Percentiles rank a stretch among this genome's conserved stretches.
phyloP scores from a whole-genome alignment of 164 flowering plant genomes.

The Tetrastigma voinierianum region DNA sequence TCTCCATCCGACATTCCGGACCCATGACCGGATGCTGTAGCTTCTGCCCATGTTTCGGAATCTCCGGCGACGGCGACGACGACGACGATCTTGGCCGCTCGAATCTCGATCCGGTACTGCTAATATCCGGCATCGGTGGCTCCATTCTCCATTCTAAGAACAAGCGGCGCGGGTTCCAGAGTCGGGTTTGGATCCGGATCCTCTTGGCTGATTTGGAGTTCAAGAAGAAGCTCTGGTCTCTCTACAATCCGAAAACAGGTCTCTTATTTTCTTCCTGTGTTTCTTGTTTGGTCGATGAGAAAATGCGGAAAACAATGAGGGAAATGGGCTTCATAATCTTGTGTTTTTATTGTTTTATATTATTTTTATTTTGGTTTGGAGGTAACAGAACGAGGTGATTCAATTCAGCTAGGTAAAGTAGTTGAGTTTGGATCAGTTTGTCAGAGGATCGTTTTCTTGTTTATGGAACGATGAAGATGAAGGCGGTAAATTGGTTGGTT shows the following conservation, averaged over 20 bases:
- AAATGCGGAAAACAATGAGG: no score
- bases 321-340: no score
- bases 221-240: constrained; percentile 67
- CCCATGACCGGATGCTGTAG: constrained; percentile 7
- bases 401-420: no score
- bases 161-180: constrained; percentile 43
- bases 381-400: no score
- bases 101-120: constrained; percentile 70
- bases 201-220: constrained; percentile 76
- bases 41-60: constrained; percentile 30
- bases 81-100: neutral
- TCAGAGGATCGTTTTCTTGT: no score
- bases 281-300: neutral
- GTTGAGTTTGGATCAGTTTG: no score
- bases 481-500: no score
- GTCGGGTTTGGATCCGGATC: constrained; percentile 92
- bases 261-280: constrained; percentile 10
- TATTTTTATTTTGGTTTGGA: neutral
- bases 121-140: constrained; percentile 86
- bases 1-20: no score
- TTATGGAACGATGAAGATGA: no score
- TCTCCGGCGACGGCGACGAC: constrained; percentile 24
- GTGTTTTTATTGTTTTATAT: neutral
- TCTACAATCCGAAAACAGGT: constrained; percentile 83
- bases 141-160: constrained; percentile 73